Evolutionary conservation across 345 rosid genomes (phyloP).

Genomic region (Syzygium aqueum): DNA sequence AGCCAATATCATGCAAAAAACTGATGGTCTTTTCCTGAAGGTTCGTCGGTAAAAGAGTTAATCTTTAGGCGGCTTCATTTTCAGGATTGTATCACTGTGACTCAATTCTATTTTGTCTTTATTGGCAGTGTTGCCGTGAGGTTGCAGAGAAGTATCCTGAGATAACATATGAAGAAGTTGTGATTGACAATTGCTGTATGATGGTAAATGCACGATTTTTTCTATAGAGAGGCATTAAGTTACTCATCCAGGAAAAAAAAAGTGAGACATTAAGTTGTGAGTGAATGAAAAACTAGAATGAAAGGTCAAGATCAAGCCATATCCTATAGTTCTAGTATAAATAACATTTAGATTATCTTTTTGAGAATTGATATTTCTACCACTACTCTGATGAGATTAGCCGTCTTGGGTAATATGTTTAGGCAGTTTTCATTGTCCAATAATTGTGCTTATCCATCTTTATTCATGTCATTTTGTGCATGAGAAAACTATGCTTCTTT

Average conservation of each 20-base stretch:
- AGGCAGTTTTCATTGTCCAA: not conserved
- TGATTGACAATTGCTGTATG: conserved; percentile 99
- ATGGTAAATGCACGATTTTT: conserved; percentile 46
- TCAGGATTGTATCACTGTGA: not conserved
- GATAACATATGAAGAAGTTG: conserved; percentile 91
- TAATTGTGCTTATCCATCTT: not conserved
- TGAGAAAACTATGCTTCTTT: not conserved
- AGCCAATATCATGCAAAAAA: conserved; percentile 99
- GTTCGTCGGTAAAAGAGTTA: conserved; percentile 15
- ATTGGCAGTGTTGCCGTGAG: conserved; percentile 95
- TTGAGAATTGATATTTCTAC: not conserved
- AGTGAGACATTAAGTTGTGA: not conserved
- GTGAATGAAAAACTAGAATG: not conserved
- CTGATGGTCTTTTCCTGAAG: conserved; percentile 97
- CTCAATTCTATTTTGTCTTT: conserved; percentile 1
- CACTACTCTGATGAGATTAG: not conserved
- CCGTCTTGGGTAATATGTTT: not conserved
- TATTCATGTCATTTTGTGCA: not conserved
- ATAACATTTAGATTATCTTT: not conserved
- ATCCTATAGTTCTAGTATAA: not conserved
- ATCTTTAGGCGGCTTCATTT: not conserved
- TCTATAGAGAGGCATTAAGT: not conserved
- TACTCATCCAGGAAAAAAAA: not conserved
- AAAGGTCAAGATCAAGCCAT: not conserved
- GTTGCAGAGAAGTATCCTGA: conserved; percentile 98